Evolutionary conservation across 2,329 filamentous ascomycete species (phyloP), one percentile per base, ranked within the genome.

Genomic region (Sphaerulina vaccinii): DNA sequence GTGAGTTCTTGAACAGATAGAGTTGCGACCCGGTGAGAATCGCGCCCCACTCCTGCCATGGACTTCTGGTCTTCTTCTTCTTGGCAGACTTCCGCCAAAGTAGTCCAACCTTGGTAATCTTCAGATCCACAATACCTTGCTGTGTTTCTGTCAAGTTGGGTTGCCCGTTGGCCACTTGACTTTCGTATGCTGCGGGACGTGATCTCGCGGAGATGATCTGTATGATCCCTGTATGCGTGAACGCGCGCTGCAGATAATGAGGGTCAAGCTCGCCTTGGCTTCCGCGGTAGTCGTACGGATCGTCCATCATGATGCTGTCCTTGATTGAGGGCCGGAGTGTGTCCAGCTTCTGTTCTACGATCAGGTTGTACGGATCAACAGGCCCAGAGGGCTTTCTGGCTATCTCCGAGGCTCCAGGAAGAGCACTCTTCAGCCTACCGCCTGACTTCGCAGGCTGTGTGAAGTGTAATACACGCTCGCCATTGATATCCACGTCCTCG

Each of bases 21-120:
- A 99, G 80, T 65, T 96, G 92, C 5, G 93, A 95, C n/a, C 92
- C 90, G 0, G 93, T 99, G 23, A 99, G 79, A 52, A 99, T 87
- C 19, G 90, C 93, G 46, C 93, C 93, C 93, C 93, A 99, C 78
- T 99, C 93, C 67, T 96, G 92, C 93, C 93, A 99, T 1, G 93
- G 92, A 9, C 92, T 96, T 37, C 92, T 82, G 0, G 90, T 87
- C 71, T 95, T 95, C 73, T 92, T 96, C 73, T 95, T 96, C 73
- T 96, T 97, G 1, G 80, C 75, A 58, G 96, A 90, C 68, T 99
- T 99, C 38, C 93, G 84, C 93, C 93, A 99, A 24, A 99, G 70
- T 1, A 96, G 75, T 3, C 93, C 93, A 43, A 99, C 91, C 70
- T 97, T 99, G 38, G 92, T 96, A 39, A 97, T 87, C 62, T 96